Evolutionary conservation across 768 basidiomycete genomes (phyloP).

Genomic region (Agrocybe praecox): DNA sequence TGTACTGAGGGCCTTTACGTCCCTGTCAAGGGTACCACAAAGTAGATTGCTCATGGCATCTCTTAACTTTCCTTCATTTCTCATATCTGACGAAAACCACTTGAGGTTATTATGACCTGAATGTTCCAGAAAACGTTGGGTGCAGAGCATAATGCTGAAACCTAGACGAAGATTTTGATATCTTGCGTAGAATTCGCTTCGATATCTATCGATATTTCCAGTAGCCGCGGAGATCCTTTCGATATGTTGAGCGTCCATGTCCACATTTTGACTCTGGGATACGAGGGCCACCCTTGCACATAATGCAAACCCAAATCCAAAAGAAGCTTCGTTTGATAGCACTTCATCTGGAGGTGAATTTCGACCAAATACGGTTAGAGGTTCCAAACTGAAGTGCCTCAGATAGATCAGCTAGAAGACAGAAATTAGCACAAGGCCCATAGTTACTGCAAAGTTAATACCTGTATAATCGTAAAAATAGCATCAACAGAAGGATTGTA

Average conservation of each 20-base stretch:
- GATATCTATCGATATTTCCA: constrained; percentile 36
- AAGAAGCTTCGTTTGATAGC: constrained; percentile 11
- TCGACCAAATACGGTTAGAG: constrained; percentile 47
- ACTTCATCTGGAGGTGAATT: constrained; percentile 22
- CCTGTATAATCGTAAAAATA: constrained; percentile 63
- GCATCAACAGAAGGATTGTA: constrained; percentile 60
- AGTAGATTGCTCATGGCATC: constrained; percentile 46
- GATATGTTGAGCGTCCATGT: constrained; percentile 11
- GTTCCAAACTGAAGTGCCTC: constrained; percentile 68
- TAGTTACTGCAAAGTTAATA: constrained; percentile 23
- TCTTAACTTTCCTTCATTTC: not conserved
- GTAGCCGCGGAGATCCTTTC: constrained; percentile 19
- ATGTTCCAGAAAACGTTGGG: constrained; percentile 45
- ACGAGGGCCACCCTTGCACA: not conserved
- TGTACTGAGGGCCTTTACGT: constrained; percentile 46
- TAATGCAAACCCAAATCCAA: constrained; percentile 18
- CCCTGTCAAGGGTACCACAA: constrained; percentile 42
- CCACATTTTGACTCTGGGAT: not conserved
- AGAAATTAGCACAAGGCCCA: not conserved
- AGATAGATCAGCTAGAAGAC: constrained; percentile 58
- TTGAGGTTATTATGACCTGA: constrained; percentile 44
- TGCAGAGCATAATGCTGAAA: constrained; percentile 44
- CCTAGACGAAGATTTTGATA: constrained; percentile 40
- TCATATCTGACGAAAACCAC: constrained; percentile 24
- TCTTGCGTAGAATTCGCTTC: constrained; percentile 18